These are phyloP conservation scores for Lizonia empirigonia DNA, from an alignment of 2,329 filamentous ascomycete species.

Conservation along the genomic window DNA sequence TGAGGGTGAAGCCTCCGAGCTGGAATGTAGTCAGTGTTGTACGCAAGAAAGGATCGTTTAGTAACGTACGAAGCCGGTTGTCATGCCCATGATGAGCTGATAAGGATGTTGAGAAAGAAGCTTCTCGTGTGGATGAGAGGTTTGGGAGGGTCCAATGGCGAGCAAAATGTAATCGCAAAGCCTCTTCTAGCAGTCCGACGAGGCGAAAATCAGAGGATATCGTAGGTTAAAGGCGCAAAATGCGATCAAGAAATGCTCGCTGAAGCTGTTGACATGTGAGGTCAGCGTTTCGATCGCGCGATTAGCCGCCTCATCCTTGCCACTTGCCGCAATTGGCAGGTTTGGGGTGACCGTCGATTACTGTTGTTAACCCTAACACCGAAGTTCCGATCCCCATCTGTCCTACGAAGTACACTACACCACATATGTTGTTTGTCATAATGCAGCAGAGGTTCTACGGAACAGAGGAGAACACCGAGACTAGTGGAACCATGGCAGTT, in stretches of 20 bases:
- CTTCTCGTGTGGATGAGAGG: neutral
- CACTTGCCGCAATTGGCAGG: slow-evolving; percentile 8
- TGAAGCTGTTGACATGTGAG: slow-evolving; percentile 14
- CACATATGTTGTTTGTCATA: no score
- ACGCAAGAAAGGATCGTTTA: neutral
- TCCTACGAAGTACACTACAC: no score
- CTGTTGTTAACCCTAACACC: neutral
- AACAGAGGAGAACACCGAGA: no score
- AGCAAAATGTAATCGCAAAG: neutral
- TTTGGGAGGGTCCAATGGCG: slow-evolving; percentile 9
- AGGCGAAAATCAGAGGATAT: neutral
- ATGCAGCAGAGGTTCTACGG: no score
- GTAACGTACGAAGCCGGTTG: slow-evolving; percentile 55
- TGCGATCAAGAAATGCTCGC: neutral
- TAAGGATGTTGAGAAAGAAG: neutral
- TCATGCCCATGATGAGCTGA: slow-evolving; percentile 55
- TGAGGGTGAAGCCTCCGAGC: slow-evolving; percentile 59
- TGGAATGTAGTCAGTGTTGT: slow-evolving; percentile 29
- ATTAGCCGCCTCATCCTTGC: slow-evolving; percentile 14
- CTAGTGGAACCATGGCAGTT: no score
- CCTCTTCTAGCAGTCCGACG: no score
- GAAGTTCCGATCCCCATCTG: neutral
- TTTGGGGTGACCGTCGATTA: slow-evolving; percentile 3
- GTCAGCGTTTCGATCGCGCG: slow-evolving; percentile 8
- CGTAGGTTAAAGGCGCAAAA: slow-evolving; percentile 1